Evolutionary conservation across 352 stramenopile species (phyloP).

Genomic region (Peronospora belbahrii): DNA sequence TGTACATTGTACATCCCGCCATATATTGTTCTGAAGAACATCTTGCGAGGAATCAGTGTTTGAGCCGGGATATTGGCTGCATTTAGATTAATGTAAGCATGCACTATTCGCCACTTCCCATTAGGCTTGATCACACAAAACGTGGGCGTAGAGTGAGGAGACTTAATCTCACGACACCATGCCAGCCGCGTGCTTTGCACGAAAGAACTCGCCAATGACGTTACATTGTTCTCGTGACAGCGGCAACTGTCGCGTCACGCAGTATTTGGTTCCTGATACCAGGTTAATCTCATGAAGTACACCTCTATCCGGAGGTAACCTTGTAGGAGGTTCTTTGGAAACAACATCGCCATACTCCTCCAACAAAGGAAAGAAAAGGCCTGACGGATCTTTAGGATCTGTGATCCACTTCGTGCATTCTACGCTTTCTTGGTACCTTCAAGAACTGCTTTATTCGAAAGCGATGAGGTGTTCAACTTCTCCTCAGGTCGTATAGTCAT

Average conservation of each 20-base stretch:
- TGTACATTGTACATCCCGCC: too few relatives aligned
- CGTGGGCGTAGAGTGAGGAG: neutral
- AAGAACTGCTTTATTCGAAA: too few relatives aligned
- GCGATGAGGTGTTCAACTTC: too few relatives aligned
- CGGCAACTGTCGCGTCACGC: neutral
- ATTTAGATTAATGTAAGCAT: neutral
- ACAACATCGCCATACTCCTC: too few relatives aligned
- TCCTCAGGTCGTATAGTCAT: too few relatives aligned
- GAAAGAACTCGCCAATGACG: neutral
- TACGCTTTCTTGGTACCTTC: too few relatives aligned
- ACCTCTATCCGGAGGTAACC: neutral
- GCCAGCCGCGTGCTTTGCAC: neutral
- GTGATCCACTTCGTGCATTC: too few relatives aligned
- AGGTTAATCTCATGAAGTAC: neutral
- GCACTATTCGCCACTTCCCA: neutral
- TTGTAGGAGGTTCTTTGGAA: too few relatives aligned
- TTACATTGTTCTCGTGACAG: neutral
- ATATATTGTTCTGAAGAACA: neutral
- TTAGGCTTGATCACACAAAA: neutral
- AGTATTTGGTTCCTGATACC: neutral
- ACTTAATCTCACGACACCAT: neutral
- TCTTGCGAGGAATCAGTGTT: neutral
- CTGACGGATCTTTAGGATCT: too few relatives aligned
- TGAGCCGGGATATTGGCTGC: too few relatives aligned
- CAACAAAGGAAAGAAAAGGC: too few relatives aligned